Evolutionary conservation across 371 early-diverging fungal species (phyloP), one percentile per base, ranked within the genome.

Genomic region (Syncephalastrum monosporum): DNA sequence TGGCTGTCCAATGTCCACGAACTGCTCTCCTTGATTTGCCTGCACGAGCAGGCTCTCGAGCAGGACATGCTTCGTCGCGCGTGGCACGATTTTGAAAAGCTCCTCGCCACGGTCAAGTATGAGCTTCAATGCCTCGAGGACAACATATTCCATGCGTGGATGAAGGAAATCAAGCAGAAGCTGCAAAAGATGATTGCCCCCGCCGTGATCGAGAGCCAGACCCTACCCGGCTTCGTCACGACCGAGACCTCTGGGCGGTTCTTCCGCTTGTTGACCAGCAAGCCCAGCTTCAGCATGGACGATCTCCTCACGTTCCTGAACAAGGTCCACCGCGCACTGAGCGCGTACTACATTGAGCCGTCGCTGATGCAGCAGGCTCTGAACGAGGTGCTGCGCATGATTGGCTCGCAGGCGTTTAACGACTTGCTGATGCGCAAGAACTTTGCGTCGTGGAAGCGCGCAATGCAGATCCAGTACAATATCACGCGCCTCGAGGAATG

Each of bases 1-100:
- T 98, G 98, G 98, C 78, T 97, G 41, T 90, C 94, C 45, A 98
- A 98, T 71, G 91, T 92, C 29, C 94, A 91, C 61, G 97, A 97
- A 73, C 79, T 98, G 29, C 68, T 95, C 52, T 91, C 91, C 10
- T 64, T 83, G 33, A 65, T 80, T 14, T 69, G 67, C 47, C 53
- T 61, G 17, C 57, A 73, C 3, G 77, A 82, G 49, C 64, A 59
- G 25, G 72, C 71, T 17, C 62, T 76, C 25, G 65, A 76, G 14
- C 64, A 64, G 42, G 72, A 71, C 14, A 38, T 72, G n/a, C 63
- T 63, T 45, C 65, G 66, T 8, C 63, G 68, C 48, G 50, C 67
- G 1, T 60, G 80, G 67, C 65, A 67, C 14, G 77, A 76, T 14
- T 79, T 79, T 60, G 76, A 77, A 51, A 84, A 83, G 53, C 50